Base-by-base conservation (phyloP, 108 stramenopile genomes). In the Seminavis robusta region DNA sequence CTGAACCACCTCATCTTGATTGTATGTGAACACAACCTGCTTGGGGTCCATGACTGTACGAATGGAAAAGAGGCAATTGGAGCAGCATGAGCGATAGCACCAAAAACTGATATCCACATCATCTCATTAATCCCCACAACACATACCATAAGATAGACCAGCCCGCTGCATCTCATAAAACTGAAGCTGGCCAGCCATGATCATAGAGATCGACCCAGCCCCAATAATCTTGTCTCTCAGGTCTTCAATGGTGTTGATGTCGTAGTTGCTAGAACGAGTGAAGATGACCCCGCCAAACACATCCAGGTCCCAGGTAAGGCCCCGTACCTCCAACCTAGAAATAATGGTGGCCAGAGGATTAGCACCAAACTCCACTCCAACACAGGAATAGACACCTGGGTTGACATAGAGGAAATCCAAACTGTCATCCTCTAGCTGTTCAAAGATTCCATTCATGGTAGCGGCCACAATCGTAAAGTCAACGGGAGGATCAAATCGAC, bases 321-420 rank as follows among this genome's bases (percentile, higher is more conserved):
- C 52, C 0, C 52, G 52, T 1, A 45, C 33, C 10, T 21, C 28
- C n/a, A 39, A n/a, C 23, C 43, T 32, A 9, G 21, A 40, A 1
- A 63, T 17, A 4, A 31, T 27, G 0, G 60, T 51, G 16, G 49
- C 60, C 1, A 61, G 49, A 39, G 60, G 31, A 8, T 27, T 26
- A 21, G 49, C 60, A 0, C 60, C 60, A 1, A 42, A n/a, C 20
- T 61, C 45, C 19, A 25, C 29, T 8, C 49, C 60, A 19, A 61
- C 41, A 16, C 60, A 61, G 1, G 60, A 51, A 17, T 42, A 61
- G 26, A 61, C 28, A 1, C 60, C 49, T 17, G 60, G 48, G 25
- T 61, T 51, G 24, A 49, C 16, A 23, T 61, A 61, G 25, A 61
- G 19, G 27, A 61, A 61, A 38, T 61, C 60, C 21, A 51, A 4